Percentiles rank a stretch among this genome's conserved stretches.
These are phyloP conservation scores for Dorcoceras hygrometricum DNA, from an alignment of 257 asterid genomes.

Conservation along the genomic window DNA sequence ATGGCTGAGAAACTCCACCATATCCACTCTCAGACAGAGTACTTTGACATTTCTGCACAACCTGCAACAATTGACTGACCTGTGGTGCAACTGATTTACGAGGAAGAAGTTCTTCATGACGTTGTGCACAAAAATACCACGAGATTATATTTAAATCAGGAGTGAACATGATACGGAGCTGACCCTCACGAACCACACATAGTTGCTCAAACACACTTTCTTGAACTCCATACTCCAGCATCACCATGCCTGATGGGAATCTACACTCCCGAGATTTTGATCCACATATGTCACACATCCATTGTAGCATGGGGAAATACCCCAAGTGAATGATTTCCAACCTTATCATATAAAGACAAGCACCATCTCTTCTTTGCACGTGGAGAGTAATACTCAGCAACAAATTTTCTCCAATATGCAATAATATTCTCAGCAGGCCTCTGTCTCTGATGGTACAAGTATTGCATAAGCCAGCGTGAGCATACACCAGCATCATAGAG, in stretches of 20 bases:
- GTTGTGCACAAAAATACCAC: slow-evolving; percentile 96
- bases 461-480: too few species aligned
- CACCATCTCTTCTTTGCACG: too few species aligned
- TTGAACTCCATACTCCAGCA: slow-evolving; percentile 87
- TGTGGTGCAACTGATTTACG: slow-evolving; percentile 92
- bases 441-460: too few species aligned
- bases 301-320: too few species aligned
- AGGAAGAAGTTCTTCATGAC: slow-evolving; percentile 94
- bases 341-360: too few species aligned
- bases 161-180: slow-evolving; percentile 84
- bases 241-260: slow-evolving; percentile 85
- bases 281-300: slow-evolving; percentile 96
- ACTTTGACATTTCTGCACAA: slow-evolving; percentile 93
- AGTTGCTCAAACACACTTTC: slow-evolving; percentile 93
- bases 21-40: slow-evolving; percentile 84
- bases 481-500: slow-evolving; percentile 88
- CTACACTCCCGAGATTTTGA: slow-evolving; percentile 91
- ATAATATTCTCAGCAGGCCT: too few species aligned
- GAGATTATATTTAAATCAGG: slow-evolving; percentile 70
- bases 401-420: too few species aligned
- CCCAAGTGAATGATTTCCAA: too few species aligned
- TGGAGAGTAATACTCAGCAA: too few species aligned
- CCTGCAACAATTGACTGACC: slow-evolving; percentile 90
- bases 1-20: slow-evolving; percentile 82
- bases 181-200: slow-evolving; percentile 97